Base-by-base conservation (phyloP, 257 asterid species). In the Nicotiana obtusifolia region DNA sequence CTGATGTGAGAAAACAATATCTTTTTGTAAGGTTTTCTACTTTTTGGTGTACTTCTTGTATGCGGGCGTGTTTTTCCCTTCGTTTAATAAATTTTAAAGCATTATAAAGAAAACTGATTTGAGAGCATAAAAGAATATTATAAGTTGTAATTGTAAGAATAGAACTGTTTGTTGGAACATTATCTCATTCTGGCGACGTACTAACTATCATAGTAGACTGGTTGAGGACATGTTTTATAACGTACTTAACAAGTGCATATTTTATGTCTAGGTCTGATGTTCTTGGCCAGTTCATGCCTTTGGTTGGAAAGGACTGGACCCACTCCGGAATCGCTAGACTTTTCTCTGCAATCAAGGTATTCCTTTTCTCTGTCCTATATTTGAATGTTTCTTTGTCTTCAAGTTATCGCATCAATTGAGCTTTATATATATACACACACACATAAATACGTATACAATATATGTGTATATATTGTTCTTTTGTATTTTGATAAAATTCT, bases 261-360 rank as follows among this genome's bases (percentile, higher is more conserved):
- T 75, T 24, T 49, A 64, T 65, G 78, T 90, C 37, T 81, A 96
- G 99, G 97, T 96, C 99, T 82, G 99, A 96, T 89, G 99, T 96
- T 88, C 98, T 94, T 77, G 98, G 99, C 78, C 99, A 96, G 81
- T 92, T 96, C 90, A 96, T 96, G 99, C 99, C 98, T 24, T 85
- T 96, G 93, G 98, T 96, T 73, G 99, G 98, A 84, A 93, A 90
- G 88, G 99, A 94, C 88, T 96, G 99, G 99, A 93, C 99, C 2
- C 99, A 96, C 85, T 83, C 98, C 76, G 99, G 98, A 85, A 93
- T 96, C 54, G 98, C 98, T 87, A 96, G 94, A 68, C 98, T 96
- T 83, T 96, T 94, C 89, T 94, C 91, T 76, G 99, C 98, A 64
- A 96, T 96, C 86, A 96, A 96, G 98, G 98, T 96, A 89, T 54